Evolutionary conservation across 179 eudicot genomes (phyloP).

Genomic region (Silene coronaria): DNA sequence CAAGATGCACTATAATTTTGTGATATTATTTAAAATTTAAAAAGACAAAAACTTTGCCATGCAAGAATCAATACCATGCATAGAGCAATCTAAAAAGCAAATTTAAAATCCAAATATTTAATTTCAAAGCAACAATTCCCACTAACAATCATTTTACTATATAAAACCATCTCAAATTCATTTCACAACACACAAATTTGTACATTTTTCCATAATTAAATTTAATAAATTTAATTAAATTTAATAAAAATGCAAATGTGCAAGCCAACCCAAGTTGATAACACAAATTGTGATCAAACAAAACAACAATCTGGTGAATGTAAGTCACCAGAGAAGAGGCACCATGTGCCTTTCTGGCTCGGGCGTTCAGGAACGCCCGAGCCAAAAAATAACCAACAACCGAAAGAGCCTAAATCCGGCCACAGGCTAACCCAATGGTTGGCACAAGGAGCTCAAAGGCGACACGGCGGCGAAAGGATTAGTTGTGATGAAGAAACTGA

Average conservation of each 20-base stretch:
- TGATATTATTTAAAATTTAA: neutral
- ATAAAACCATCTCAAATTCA: conserved; percentile 13
- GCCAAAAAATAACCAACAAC: conserved; percentile 3
- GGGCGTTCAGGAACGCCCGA: conserved; percentile 10
- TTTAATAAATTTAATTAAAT: too few species aligned
- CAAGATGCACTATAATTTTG: neutral
- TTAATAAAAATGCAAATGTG: conserved; percentile 16
- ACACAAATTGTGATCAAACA: conserved; percentile 9
- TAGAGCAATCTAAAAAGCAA: conserved; percentile 5
- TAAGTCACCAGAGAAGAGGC: conserved; percentile 24
- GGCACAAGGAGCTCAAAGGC: conserved; percentile 19
- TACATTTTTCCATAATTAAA: too few species aligned
- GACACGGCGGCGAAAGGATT: neutral
- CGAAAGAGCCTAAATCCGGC: neutral
- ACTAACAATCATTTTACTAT: conserved; percentile 9
- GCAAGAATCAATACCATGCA: conserved; percentile 25
- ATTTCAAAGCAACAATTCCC: conserved; percentile 15
- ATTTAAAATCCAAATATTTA: conserved; percentile 8
- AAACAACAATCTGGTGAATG: conserved; percentile 10
- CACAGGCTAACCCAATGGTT: conserved; percentile 21
- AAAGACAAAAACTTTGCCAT: neutral
- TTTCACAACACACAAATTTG: neutral
- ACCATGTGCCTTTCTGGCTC: conserved; percentile 20
- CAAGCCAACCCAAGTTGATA: conserved; percentile 17
- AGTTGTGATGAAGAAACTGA: conserved; percentile 14